Percentiles rank a stretch among this genome's conserved stretches.
Evolutionary conservation across 306 rosid genomes (phyloP).

Genomic region (Ormosia semicastrata): DNA sequence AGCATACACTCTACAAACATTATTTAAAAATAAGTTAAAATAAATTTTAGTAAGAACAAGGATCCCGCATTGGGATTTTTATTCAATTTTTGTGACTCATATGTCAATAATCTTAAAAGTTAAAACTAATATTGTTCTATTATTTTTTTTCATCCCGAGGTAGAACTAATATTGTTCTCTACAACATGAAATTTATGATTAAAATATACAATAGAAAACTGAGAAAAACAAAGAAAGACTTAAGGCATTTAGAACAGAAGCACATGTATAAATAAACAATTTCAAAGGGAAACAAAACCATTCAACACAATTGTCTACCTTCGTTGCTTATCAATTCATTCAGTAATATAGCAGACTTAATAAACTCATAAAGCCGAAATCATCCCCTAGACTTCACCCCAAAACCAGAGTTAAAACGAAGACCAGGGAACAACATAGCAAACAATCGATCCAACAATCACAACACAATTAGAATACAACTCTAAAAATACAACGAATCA

Average conservation of each 20-base stretch:
- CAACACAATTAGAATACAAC: not conserved
- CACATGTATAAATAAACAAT: not conserved
- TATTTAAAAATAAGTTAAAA: not conserved
- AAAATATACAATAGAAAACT: not conserved
- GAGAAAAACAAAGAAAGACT: not conserved
- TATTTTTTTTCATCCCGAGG: no score
- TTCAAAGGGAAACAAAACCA: not conserved
- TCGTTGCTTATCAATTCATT: not conserved
- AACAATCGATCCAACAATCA: slow-evolving; percentile 3
- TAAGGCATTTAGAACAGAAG: not conserved
- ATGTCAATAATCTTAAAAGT: not conserved
- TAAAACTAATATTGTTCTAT: not conserved
- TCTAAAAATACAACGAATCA: not conserved
- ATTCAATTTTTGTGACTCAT: not conserved
- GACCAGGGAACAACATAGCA: not conserved
- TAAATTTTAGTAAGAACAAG: not conserved
- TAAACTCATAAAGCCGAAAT: not conserved
- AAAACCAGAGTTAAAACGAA: not conserved
- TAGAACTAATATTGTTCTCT: not conserved
- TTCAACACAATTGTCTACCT: not conserved
- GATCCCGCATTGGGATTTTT: not conserved
- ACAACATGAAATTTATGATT: not conserved
- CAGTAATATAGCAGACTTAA: not conserved
- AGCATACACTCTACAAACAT: not conserved
- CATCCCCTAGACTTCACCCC: not conserved